Base-by-base conservation (phyloP, 169 alveolate genomes). In the Plasmodium gaboni region DNA sequence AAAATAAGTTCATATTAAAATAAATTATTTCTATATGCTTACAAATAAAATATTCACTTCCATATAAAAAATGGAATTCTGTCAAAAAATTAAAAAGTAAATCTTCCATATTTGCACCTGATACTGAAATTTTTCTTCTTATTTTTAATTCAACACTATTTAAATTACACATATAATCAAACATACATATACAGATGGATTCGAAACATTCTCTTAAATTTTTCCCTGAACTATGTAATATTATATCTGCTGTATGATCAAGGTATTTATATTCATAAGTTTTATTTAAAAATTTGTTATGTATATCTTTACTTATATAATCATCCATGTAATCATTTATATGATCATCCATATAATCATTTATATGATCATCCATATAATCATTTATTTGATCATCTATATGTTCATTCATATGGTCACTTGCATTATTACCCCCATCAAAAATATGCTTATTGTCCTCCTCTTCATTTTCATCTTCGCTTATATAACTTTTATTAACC, bases 161-260 rank as follows among this genome's bases (percentile, higher is more conserved):
- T 48, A 88, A 53, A 73, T 93, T 93, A 28, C 94, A 87, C 88
- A 92, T 93, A 63, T 93, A 93, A 51, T 87, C 78, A 60, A 74
- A 93, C 93, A 93, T 68, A 10, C 93, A 86, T n/a, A 92, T 19
- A 15, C 92, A 63, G 38, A 78, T 22, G 50, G 95, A 73, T 68
- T 88, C 93, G 50, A 93, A 74, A 26, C 94, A 88, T 22, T 69
- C 94, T 15, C 48, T 57, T 28, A 93, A 55, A n/a, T 67, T 67
- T 4, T 70, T 59, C 0, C 96, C 96, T 42, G 70, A 70, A 22
- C 94, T 93, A 44, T 87, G 88, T 67, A 93, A 46, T 73, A 93
- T 89, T 4, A 93, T 93, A 73, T 93, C 96, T 10, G 96, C 95
- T 17, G 96, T 93, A 42, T 93, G 96, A 65, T 93, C 96, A 65